Conservation (phyloP, 108 stramenopile genomes). For the Parmales sp. region DNA sequence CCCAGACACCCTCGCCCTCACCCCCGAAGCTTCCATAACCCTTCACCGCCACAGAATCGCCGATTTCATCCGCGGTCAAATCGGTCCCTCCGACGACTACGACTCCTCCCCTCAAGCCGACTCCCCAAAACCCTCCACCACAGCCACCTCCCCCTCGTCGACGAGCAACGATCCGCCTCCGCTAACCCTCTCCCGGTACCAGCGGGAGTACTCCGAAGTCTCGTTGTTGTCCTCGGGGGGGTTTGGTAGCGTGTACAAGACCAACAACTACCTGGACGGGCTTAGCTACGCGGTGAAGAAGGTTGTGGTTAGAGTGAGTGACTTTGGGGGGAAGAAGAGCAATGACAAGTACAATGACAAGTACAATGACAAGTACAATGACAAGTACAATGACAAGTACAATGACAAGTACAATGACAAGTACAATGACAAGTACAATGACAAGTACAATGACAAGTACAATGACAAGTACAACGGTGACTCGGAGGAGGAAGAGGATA, state of each 20-base stretch:
- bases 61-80: background rate
- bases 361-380: too few species aligned
- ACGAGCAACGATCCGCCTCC: conserved; percentile 49
- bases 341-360: too few species aligned
- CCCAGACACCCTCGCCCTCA: background rate
- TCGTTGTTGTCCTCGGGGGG: conserved; percentile 60
- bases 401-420: too few species aligned
- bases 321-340: background rate
- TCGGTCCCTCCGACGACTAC: background rate
- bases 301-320: background rate
- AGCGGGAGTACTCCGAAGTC: conserved; percentile 64
- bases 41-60: background rate
- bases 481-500: too few species aligned
- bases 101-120: background rate
- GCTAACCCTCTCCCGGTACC: conserved; percentile 63
- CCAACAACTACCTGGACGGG: conserved; percentile 63
- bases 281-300: conserved; percentile 59
- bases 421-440: too few species aligned
- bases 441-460: too few species aligned
- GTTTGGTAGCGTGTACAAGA: conserved; percentile 80
- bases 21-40: background rate
- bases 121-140: background rate
- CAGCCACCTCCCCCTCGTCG: background rate
- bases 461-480: too few species aligned
- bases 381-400: too few species aligned